Percentiles rank a stretch among this genome's conserved stretches.
Conservation (phyloP, 1,139 yeast genomes). For the Blastobotrys illinoisensis region DNA sequence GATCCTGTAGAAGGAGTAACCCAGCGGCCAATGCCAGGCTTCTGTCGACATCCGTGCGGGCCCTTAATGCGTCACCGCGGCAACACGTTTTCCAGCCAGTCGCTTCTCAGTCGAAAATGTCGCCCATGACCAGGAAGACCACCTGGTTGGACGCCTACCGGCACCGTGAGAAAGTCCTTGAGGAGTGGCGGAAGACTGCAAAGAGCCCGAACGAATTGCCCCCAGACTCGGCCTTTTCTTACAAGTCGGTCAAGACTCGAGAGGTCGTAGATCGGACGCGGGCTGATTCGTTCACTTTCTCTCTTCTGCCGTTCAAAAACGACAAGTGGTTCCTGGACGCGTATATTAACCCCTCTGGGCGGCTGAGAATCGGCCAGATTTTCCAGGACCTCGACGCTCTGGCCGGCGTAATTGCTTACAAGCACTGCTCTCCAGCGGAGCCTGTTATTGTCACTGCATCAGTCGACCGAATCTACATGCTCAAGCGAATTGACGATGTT, state of each 20-base stretch:
- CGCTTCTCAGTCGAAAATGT: constrained; percentile 28
- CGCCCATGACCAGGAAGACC: constrained; percentile 38
- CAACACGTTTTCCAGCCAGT: constrained; percentile 33
- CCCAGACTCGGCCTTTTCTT: constrained; percentile 59
- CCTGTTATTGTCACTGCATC: constrained; percentile 93
- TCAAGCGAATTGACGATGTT: constrained; percentile 77
- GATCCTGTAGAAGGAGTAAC: not conserved
- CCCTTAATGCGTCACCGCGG: not conserved
- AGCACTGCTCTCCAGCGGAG: constrained; percentile 84
- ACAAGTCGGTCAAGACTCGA: constrained; percentile 45
- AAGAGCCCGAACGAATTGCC: constrained; percentile 41
- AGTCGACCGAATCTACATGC: constrained; percentile 85
- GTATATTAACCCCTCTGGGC: constrained; percentile 81
- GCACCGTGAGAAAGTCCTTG: constrained; percentile 65
- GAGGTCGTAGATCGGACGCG: constrained; percentile 69
- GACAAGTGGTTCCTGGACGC: constrained; percentile 81
- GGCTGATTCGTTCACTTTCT: constrained; percentile 67
- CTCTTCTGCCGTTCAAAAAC: constrained; percentile 74
- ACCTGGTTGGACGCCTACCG: constrained; percentile 82
- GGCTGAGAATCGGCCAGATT: constrained; percentile 83
- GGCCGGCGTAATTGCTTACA: constrained; percentile 82
- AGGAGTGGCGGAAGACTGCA: constrained; percentile 44
- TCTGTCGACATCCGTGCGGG: not conserved
- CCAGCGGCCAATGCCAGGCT: not conserved
- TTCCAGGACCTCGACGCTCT: constrained; percentile 88